Percentiles rank a stretch among this genome's conserved stretches.
Evolutionary conservation across 768 basidiomycete genomes (phyloP).

Genomic region (Lentinula edodes): DNA sequence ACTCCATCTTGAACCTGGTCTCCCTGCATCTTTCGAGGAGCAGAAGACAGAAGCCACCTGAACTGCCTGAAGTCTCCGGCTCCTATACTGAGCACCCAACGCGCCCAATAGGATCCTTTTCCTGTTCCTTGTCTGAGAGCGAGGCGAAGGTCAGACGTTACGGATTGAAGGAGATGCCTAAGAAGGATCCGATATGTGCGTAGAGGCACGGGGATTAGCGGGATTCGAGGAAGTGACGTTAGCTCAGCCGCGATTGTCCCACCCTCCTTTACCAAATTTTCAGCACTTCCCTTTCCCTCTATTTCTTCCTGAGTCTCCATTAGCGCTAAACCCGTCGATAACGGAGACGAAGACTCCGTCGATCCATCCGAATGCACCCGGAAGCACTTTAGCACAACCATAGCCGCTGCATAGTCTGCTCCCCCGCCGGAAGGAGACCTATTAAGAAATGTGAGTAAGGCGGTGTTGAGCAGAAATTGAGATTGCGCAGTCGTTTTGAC

Average conservation of each 20-base stretch:
- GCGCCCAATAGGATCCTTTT: not conserved
- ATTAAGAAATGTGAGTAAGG: not conserved
- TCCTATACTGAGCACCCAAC: not conserved
- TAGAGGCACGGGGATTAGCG: not conserved
- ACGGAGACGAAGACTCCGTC: not conserved
- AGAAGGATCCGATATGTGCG: not conserved
- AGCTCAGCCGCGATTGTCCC: not conserved
- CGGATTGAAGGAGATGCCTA: not conserved
- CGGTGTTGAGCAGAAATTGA: constrained; percentile 1
- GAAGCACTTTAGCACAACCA: not conserved
- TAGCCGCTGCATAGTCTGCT: not conserved
- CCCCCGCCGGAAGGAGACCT: not conserved
- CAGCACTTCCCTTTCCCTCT: not conserved
- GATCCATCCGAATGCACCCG: not conserved
- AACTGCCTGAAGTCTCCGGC: not conserved
- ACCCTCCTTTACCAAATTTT: not conserved
- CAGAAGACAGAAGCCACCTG: not conserved
- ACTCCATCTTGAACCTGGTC: too few species aligned
- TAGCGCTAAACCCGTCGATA: not conserved
- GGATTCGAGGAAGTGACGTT: not conserved
- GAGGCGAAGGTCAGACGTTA: not conserved
- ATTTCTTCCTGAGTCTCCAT: not conserved
- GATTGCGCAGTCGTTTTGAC: not conserved
- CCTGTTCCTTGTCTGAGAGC: not conserved
- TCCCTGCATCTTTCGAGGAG: not conserved